Base-by-base conservation (phyloP, 495 filamentous ascomycete species). In the Durotheca rogersii region DNA sequence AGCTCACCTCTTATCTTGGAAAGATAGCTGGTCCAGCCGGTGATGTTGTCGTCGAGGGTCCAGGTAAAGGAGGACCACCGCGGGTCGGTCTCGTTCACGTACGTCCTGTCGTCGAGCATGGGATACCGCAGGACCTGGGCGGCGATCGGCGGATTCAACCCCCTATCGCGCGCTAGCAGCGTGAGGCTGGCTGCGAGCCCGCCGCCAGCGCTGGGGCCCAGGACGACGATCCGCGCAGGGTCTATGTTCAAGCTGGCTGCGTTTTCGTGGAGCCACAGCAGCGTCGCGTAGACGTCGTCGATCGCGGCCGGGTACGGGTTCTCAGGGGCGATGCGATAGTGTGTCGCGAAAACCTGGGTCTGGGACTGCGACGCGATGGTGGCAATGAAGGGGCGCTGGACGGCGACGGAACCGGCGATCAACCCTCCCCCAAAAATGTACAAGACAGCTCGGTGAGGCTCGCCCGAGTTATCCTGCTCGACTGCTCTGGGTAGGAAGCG, bases 251-350 rank as follows among this genome's bases (percentile, higher is more conserved):
- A 47, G 17, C 60, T 46, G 5, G 17, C 18, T 1, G 65, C 60
- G 47, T 66, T 34, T 11, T 45, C 21, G 2, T 53, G 59, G n/a
- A 74, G 29, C 61, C 59, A 71, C 29, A 43, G 31, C 5, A 72
- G 41, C 7, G 62, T 68, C 7, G 63, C 35, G 42, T 64, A 72
- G 43, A 56, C 54, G 53, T 73, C 70, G 6, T 73, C 62, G 7
- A 70, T 30, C 1, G 65, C 52, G 7, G 58, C 51, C 0, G 70
- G 68, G 36, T 53, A 58, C 2, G 64, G 66, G 35, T 67, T 31
- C 38, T 76, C 74, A 5, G 73, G 74, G 0, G 72, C 67, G 6
- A 71, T 45, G 0, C 74, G 68, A 52, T 77, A 77, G 0, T 67
- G 51, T 1, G 71, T 67, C 3, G 64, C 61, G 36, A 67, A 68